phyloP scores from a whole-genome alignment of 345 rosid species.

The Eucalyptus globulus region DNA sequence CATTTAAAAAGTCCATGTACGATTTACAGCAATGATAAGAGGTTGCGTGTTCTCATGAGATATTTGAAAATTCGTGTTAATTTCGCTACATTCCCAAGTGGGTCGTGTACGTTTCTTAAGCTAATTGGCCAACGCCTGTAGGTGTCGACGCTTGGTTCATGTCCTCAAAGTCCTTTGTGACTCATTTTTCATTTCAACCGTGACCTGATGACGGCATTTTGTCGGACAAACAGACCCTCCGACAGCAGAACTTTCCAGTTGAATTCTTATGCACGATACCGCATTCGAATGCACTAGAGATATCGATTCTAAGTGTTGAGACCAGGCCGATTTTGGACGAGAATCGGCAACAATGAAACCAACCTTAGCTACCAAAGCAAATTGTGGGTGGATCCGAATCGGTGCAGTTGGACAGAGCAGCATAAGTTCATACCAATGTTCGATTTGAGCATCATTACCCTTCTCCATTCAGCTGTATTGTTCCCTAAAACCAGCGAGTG shows the following conservation, averaged over 20 bases:
- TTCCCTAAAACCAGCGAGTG: not conserved
- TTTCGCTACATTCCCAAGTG: not conserved
- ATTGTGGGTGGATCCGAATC: not conserved
- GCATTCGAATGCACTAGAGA: not conserved
- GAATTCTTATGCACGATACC: accelerated
- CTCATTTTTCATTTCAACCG: not conserved
- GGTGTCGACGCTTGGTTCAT: not conserved
- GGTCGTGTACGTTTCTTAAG: not conserved
- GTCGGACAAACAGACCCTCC: not conserved
- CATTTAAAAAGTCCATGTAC: not conserved
- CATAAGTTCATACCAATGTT: not conserved
- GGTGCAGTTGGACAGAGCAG: not conserved
- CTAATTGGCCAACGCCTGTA: not conserved
- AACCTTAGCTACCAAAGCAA: not conserved
- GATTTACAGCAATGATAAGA: not conserved
- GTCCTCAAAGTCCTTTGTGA: not conserved
- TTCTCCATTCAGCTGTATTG: not conserved
- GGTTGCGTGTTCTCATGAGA: not conserved
- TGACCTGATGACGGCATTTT: not conserved
- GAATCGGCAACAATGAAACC: not conserved
- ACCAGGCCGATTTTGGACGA: not conserved
- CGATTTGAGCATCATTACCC: not conserved
- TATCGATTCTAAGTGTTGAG: not conserved
- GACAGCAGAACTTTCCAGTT: not conserved
- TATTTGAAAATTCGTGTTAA: not conserved